A percentile compares a stretch with the other conserved stretches of the same genome.
phyloP scores from a whole-genome alignment of 73 alveolate species.

The Stentor coeruleus region DNA sequence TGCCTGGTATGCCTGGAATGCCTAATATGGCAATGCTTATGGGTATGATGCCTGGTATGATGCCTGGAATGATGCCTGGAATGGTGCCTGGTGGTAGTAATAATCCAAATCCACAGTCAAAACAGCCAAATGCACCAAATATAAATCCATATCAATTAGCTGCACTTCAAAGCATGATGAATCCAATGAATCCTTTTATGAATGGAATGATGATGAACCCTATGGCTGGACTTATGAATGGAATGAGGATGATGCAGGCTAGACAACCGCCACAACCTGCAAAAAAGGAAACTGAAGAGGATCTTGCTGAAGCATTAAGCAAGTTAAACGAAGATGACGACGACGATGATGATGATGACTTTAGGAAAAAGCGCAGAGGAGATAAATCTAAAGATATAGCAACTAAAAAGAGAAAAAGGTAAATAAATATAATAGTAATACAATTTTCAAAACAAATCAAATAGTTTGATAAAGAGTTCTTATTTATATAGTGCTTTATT shows the following conservation, averaged over 20 bases:
- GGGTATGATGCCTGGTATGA: background rate
- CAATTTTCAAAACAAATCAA: no score
- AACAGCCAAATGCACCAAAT: no score
- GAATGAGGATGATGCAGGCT: conserved; percentile 19
- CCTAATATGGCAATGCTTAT: conserved; percentile 19
- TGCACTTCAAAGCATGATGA: conserved; percentile 16
- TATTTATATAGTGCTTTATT: no score
- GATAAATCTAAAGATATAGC: background rate
- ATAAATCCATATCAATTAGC: background rate
- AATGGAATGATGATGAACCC: conserved; percentile 16
- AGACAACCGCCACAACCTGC: background rate
- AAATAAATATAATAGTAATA: no score
- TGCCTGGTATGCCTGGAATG: conserved; percentile 12
- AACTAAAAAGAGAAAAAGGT: conserved; percentile 18
- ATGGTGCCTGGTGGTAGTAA: no score
- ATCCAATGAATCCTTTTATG: background rate
- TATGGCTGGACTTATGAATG: background rate
- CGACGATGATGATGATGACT: background rate
- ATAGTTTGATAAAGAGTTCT: no score
- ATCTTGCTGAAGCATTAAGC: background rate
- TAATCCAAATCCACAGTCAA: background rate
- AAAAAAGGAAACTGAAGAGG: conserved; percentile 10
- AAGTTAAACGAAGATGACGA: conserved; percentile 15
- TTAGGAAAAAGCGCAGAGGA: conserved; percentile 5
- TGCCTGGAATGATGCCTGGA: no score